Percentiles rank a stretch among this genome's conserved stretches.
Evolutionary conservation across 345 rosid genomes (phyloP).

Genomic region (Camelina hispida): DNA sequence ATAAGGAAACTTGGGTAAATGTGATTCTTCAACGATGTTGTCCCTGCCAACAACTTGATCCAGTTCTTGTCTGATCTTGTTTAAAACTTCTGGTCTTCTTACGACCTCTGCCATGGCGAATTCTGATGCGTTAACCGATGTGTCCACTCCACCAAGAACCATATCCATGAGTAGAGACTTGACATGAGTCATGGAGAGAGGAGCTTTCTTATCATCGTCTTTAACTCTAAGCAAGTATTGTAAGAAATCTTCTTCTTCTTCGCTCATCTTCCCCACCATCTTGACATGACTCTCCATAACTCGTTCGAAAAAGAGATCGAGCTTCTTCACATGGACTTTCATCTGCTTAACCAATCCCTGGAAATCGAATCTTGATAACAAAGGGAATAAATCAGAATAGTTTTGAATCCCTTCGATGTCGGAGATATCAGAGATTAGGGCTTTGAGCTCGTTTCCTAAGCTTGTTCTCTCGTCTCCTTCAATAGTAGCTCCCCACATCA

Average conservation of each 20-base stretch:
- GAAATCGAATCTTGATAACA: conserved; percentile 55
- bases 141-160: conserved; percentile 46
- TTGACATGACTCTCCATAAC: conserved; percentile 37
- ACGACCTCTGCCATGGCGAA: conserved; percentile 61
- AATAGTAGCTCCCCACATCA: conserved; percentile 61
- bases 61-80: conserved; percentile 47
- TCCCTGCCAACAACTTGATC: conserved; percentile 49
- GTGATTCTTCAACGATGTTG: conserved; percentile 56
- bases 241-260: conserved; percentile 50
- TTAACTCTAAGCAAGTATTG: conserved; percentile 53
- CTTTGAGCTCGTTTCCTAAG: conserved; percentile 47
- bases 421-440: conserved; percentile 37
- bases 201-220: conserved; percentile 45
- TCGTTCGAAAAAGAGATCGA: conserved; percentile 39
- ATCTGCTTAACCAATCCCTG: conserved; percentile 54
- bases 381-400: conserved; percentile 58
- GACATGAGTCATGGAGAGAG: conserved; percentile 48
- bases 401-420: conserved; percentile 52
- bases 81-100: conserved; percentile 43
- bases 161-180: conserved; percentile 45
- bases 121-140: conserved; percentile 52
- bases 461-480: conserved; percentile 45
- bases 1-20: conserved; percentile 50
- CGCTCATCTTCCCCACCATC: conserved; percentile 33
- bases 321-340: conserved; percentile 39